phyloP scores from a whole-genome alignment of 2,329 filamentous ascomycete species.

The Juglanconis juglandina region DNA sequence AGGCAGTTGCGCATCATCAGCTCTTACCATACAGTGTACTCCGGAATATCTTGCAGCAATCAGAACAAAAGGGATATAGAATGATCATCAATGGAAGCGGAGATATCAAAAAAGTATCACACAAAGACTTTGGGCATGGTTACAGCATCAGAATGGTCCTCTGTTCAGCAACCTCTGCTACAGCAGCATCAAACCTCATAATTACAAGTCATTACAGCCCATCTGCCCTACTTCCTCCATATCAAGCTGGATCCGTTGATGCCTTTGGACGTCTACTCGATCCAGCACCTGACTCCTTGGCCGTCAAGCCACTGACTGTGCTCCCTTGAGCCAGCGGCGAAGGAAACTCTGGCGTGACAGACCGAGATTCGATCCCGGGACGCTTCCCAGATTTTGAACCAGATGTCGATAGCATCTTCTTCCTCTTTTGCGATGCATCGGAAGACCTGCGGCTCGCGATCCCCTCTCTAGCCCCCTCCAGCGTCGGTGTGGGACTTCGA shows the following conservation, averaged over 20 bases:
- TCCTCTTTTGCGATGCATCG: constrained; percentile 47
- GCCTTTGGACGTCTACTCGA: constrained; percentile 6
- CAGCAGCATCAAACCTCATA: background rate
- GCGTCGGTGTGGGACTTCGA: constrained; percentile 46
- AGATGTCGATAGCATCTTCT: constrained; percentile 41
- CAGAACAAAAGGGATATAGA: too few relatives aligned
- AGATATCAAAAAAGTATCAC: too few relatives aligned
- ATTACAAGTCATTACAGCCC: background rate
- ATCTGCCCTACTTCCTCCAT: background rate
- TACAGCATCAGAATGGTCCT: too few relatives aligned
- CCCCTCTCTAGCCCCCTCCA: constrained; percentile 39
- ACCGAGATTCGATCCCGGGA: constrained; percentile 45
- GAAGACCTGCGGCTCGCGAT: constrained; percentile 44
- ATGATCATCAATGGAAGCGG: too few relatives aligned
- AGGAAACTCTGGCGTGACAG: constrained; percentile 52
- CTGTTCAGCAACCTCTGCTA: background rate
- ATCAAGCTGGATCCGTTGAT: constrained; percentile 10
- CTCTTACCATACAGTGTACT: background rate
- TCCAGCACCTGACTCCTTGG: constrained; percentile 1
- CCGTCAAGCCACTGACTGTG: constrained; percentile 28
- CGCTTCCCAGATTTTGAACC: constrained; percentile 35
- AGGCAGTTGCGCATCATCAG: background rate
- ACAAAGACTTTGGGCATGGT: too few relatives aligned
- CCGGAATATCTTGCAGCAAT: too few relatives aligned
- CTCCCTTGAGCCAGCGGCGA: constrained; percentile 52